These are phyloP conservation scores for Fusarium irregulare DNA, from an alignment of 2,329 filamentous ascomycete genomes.

Conservation along the genomic window DNA sequence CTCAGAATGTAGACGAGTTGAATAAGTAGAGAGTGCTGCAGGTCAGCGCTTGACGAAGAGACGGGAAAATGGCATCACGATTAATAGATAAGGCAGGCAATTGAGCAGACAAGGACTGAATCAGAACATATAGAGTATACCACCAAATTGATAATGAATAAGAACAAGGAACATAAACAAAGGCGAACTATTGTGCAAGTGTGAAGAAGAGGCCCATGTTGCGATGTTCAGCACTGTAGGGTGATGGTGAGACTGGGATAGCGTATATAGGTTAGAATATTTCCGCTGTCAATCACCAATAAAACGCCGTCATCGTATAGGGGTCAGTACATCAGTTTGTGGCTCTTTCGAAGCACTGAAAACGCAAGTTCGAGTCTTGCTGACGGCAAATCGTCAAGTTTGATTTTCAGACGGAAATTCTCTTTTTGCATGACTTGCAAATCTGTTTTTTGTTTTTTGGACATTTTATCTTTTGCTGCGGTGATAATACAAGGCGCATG, in stretches of 20 bases:
- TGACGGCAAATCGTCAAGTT: constrained; percentile 28
- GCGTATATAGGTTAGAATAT: rapidly evolving
- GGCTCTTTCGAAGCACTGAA: constrained; percentile 34
- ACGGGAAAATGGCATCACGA: no score
- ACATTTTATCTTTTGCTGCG: not conserved
- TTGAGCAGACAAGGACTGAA: not conserved
- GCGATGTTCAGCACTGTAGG: not conserved
- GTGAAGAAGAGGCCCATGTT: not conserved
- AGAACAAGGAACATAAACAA: not conserved
- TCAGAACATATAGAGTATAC: not conserved
- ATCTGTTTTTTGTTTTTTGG: not conserved
- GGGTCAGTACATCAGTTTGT: constrained; percentile 45
- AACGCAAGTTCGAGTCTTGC: constrained; percentile 43
- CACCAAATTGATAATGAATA: not conserved
- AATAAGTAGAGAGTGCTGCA: not conserved
- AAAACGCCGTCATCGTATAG: constrained; percentile 42
- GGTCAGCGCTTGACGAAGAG: not conserved
- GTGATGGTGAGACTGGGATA: rapidly evolving
- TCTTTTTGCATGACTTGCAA: not conserved
- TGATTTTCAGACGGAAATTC: not conserved
- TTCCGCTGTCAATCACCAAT: constrained; percentile 5
- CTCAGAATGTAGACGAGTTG: not conserved
- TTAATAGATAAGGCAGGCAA: not conserved
- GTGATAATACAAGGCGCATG: not conserved
- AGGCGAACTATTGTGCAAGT: not conserved